phyloP scores from a whole-genome alignment of 495 filamentous ascomycete species.

The Penicillium salamii region DNA sequence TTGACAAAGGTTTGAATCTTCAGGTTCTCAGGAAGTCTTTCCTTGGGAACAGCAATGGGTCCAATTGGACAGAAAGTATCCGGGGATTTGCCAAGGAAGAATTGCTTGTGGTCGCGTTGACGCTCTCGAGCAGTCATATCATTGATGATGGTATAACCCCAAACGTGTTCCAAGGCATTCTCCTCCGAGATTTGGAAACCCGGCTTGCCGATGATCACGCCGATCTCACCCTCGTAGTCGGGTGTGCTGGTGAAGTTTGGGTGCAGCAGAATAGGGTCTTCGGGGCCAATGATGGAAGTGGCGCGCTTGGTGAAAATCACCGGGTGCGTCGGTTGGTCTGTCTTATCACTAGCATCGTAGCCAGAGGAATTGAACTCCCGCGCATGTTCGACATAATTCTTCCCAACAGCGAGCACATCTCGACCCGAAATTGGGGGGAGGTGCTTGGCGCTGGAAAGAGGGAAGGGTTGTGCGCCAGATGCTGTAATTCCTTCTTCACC shows the following conservation, averaged over 20 bases:
- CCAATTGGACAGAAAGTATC: slow-evolving; percentile 58
- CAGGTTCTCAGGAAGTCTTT: slow-evolving; percentile 52
- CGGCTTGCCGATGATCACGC: slow-evolving; percentile 51
- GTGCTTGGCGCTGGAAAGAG: slow-evolving; percentile 35
- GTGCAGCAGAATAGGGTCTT: slow-evolving; percentile 45
- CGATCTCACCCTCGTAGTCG: slow-evolving; percentile 59
- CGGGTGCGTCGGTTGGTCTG: slow-evolving; percentile 36
- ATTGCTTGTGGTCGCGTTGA: slow-evolving; percentile 58
- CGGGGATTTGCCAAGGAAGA: slow-evolving; percentile 53
- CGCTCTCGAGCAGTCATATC: slow-evolving; percentile 53
- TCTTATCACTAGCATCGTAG: slow-evolving; percentile 48
- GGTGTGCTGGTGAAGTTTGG: slow-evolving; percentile 46
- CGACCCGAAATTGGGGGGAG: slow-evolving; percentile 47
- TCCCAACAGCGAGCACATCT: slow-evolving; percentile 53
- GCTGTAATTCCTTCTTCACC: slow-evolving; percentile 6
- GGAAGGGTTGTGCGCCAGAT: slow-evolving; percentile 24
- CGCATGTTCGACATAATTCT: slow-evolving; percentile 55
- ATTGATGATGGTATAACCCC: slow-evolving; percentile 59
- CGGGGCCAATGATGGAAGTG: slow-evolving; percentile 50
- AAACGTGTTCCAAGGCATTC: slow-evolving; percentile 51
- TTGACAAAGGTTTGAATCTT: slow-evolving; percentile 62
- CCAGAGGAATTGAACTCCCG: slow-evolving; percentile 50
- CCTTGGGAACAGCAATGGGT: slow-evolving; percentile 49
- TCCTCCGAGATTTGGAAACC: slow-evolving; percentile 44
- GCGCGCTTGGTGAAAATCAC: slow-evolving; percentile 55